Percentiles rank a stretch among this genome's conserved stretches.
phyloP scores from a whole-genome alignment of 257 asterid genomes.

The Penstemon davidsonii region DNA sequence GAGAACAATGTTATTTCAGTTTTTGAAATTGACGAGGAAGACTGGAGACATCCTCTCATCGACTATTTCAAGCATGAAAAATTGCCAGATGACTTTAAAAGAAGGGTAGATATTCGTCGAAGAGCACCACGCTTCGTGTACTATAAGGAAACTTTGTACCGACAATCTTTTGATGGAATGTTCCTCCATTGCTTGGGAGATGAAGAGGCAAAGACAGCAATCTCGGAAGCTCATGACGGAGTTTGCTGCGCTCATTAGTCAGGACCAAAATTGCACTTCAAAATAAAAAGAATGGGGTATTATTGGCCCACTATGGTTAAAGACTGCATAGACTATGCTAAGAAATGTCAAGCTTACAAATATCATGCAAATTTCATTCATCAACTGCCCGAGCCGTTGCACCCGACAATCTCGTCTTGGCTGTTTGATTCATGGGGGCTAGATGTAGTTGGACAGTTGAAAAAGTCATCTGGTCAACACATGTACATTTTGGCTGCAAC shows the following conservation, averaged over 20 bases:
- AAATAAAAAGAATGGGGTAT: background rate
- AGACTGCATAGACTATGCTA: background rate
- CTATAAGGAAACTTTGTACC: background rate
- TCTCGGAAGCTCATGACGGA: too few species aligned
- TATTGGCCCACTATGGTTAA: background rate
- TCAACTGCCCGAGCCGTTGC: background rate
- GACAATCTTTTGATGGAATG: background rate
- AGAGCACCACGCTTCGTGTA: background rate
- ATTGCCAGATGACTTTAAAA: background rate
- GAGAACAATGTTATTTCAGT: background rate
- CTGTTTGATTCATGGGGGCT: background rate
- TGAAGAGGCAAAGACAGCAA: too few species aligned
- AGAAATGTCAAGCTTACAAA: background rate
- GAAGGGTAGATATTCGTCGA: background rate
- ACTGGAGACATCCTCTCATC: background rate
- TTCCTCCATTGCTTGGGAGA: too few species aligned
- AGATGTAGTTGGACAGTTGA: background rate
- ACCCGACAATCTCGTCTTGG: background rate
- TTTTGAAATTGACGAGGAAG: background rate
- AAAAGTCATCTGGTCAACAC: too few species aligned
- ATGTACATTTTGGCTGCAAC: background rate
- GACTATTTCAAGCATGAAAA: background rate
- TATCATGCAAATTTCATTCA: constrained; percentile 1
- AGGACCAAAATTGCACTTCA: too few species aligned
- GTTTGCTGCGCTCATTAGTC: too few species aligned